Evolutionary conservation across 1,139 yeast species (phyloP).

Genomic region (Candida tropicalis): DNA sequence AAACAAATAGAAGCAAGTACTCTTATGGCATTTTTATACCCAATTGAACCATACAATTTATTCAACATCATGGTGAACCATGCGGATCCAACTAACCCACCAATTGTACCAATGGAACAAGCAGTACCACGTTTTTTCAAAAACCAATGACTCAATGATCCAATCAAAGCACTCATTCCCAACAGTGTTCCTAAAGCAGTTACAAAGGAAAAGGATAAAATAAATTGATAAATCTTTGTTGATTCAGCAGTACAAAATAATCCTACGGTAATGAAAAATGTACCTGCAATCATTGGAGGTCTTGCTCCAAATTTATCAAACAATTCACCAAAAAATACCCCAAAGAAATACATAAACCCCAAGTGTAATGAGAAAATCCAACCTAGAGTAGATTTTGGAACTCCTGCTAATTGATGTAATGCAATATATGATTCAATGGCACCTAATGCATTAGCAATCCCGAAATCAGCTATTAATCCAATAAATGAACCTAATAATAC

Average conservation of each 20-base stretch:
- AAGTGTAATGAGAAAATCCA: conserved; percentile 66
- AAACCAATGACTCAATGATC: conserved; percentile 67
- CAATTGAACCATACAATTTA: conserved; percentile 45
- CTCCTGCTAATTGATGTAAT: conserved; percentile 47
- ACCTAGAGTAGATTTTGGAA: conserved; percentile 49
- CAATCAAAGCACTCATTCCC: conserved; percentile 60
- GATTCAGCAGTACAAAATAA: conserved; percentile 57
- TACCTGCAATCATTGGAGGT: conserved; percentile 48
- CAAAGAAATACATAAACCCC: conserved; percentile 59
- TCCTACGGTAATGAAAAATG: conserved; percentile 48
- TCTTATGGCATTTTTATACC: conserved; percentile 66
- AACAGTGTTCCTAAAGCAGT: conserved; percentile 62
- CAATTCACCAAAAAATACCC: conserved; percentile 62
- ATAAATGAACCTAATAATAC: conserved; percentile 65
- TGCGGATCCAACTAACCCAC: conserved; percentile 67
- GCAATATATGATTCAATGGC: conserved; percentile 61
- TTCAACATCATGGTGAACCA: conserved; percentile 59
- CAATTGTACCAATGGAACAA: conserved; percentile 58
- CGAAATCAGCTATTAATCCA: conserved; percentile 63
- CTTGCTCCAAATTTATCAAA: conserved; percentile 60
- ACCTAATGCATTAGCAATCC: conserved; percentile 60
- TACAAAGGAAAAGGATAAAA: conserved; percentile 56
- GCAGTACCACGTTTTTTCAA: conserved; percentile 56
- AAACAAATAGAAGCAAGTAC: conserved; percentile 53
- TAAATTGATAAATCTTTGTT: conserved; percentile 55